A percentile compares a stretch with the other conserved stretches of the same genome.
Evolutionary conservation across 2,329 filamentous ascomycete genomes (phyloP).

Genomic region (Colletotrichum tofieldiae): DNA sequence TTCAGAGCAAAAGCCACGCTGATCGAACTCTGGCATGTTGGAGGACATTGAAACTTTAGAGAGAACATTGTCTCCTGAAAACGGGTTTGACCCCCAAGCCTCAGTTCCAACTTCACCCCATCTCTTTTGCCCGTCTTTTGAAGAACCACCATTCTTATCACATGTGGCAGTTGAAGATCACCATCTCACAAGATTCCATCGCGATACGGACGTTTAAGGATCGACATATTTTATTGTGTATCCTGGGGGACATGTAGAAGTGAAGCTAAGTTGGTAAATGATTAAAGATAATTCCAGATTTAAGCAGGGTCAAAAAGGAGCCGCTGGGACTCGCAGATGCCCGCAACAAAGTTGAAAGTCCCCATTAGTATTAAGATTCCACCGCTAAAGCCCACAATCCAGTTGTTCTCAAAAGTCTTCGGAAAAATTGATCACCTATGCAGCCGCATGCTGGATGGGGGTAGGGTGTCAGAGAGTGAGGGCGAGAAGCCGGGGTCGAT

Average conservation of each 20-base stretch:
- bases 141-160: background rate
- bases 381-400: slow-evolving; percentile 16
- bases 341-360: slow-evolving; percentile 37
- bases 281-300: slow-evolving; percentile 40
- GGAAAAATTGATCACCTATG: background rate
- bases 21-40: background rate
- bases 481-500: slow-evolving; percentile 8
- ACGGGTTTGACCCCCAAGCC: no score
- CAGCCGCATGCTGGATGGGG: slow-evolving; percentile 6
- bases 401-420: slow-evolving; percentile 32
- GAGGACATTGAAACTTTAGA: background rate
- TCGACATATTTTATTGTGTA: slow-evolving; percentile 33
- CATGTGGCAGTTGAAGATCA: background rate
- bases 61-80: background rate
- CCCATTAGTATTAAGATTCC: slow-evolving; percentile 19
- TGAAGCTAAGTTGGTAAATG: slow-evolving; percentile 23
- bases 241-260: slow-evolving; percentile 26
- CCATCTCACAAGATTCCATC: background rate
- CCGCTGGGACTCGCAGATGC: slow-evolving; percentile 26
- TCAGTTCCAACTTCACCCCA: background rate
- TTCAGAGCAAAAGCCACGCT: background rate
- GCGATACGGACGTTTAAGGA: slow-evolving; percentile 9
- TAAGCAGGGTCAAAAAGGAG: slow-evolving; percentile 13
- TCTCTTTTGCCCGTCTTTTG: background rate
- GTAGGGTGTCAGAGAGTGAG: background rate